Evolutionary conservation across 495 filamentous ascomycete species (phyloP).

Genomic region (Penicillium coffeae): DNA sequence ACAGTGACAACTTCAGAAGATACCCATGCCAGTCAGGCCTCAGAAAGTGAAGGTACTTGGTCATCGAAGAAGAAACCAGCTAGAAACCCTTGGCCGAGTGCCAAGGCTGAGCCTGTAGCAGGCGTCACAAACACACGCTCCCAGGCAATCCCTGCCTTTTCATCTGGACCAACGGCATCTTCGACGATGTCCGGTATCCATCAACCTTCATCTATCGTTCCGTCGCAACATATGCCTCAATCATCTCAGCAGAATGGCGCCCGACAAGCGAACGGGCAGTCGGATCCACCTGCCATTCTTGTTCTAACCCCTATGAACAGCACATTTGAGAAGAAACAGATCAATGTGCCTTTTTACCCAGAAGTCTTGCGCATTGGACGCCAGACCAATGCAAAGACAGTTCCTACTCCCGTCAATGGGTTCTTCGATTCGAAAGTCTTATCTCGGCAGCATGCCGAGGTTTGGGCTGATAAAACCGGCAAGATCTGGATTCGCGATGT

Average conservation of each 20-base stretch:
- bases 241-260: conserved; percentile 60
- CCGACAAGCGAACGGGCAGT: conserved; percentile 51
- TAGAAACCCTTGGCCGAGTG: conserved; percentile 67
- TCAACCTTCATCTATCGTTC: conserved; percentile 66
- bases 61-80: conserved; percentile 63
- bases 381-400: conserved; percentile 93
- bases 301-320: conserved; percentile 83
- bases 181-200: conserved; percentile 71
- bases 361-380: conserved; percentile 89
- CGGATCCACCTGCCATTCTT: conserved; percentile 68
- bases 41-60: conserved; percentile 48
- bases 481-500: conserved; percentile 96
- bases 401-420: conserved; percentile 83
- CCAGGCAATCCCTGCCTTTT: conserved; percentile 58
- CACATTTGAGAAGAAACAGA: conserved; percentile 95
- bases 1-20: conserved; percentile 44
- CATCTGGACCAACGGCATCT: conserved; percentile 63
- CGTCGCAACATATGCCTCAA: conserved; percentile 65
- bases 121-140: conserved; percentile 59
- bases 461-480: conserved; percentile 86
- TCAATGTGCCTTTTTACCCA: conserved; percentile 82
- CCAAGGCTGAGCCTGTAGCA: conserved; percentile 64
- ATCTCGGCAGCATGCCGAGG: conserved; percentile 91
- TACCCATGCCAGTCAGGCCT: conserved; percentile 45
- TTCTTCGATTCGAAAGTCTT: conserved; percentile 98